Evolutionary conservation across 2,329 filamentous ascomycete species (phyloP).

Genomic region (Pyrenochaeta sp.): DNA sequence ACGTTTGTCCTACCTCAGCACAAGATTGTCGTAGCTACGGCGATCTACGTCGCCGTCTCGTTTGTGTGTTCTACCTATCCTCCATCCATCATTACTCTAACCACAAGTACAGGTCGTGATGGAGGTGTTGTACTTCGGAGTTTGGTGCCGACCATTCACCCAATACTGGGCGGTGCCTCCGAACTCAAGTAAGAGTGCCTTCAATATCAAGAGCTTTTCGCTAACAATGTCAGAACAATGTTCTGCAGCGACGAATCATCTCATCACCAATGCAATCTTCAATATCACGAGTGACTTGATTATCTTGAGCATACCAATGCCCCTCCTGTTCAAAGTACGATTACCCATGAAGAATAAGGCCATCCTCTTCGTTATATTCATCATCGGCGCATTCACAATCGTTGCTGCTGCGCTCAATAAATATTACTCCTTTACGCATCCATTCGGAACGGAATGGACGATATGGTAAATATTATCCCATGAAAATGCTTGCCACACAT

Average conservation of each 20-base stretch:
- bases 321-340: conserved; percentile 55
- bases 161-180: conserved; percentile 63
- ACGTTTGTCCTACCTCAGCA: conserved; percentile 47
- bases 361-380: conserved; percentile 64
- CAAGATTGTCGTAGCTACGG: conserved; percentile 52
- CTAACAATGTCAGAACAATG: conserved; percentile 49
- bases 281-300: conserved; percentile 58
- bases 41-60: conserved; percentile 55
- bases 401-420: conserved; percentile 68
- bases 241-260: conserved; percentile 50
- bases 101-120: conserved; percentile 43
- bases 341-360: conserved; percentile 60
- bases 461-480: conserved; percentile 54
- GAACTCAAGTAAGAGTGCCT: conserved; percentile 30
- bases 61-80: conserved; percentile 48
- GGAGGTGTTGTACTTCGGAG: conserved; percentile 61
- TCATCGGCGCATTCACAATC: conserved; percentile 61
- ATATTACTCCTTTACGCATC: conserved; percentile 67
- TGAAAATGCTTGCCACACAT: not conserved
- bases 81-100: not conserved
- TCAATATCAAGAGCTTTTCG: not conserved
- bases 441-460: conserved; percentile 65
- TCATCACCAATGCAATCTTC: conserved; percentile 51
- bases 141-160: conserved; percentile 63
- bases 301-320: conserved; percentile 58